Percentiles rank a stretch among this genome's conserved stretches.
phyloP scores from a whole-genome alignment of 1,284 basidiomycete species.

The Trichosporon faecale region DNA sequence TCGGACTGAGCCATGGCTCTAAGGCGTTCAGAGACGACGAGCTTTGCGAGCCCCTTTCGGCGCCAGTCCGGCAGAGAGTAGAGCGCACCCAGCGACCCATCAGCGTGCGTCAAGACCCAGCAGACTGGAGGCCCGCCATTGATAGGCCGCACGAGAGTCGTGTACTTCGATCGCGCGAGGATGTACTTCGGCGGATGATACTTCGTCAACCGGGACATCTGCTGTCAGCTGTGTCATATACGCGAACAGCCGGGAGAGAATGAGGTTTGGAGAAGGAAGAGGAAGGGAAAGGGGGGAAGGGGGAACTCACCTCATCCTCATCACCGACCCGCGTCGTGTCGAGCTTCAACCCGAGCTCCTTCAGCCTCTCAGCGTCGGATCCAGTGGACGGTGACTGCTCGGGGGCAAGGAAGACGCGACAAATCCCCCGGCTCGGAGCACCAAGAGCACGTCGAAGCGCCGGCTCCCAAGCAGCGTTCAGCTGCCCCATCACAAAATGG shows the following conservation, averaged over 20 bases:
- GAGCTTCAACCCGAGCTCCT: conserved; percentile 12
- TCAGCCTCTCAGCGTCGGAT: background rate
- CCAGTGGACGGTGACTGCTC: background rate
- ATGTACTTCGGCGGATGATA: conserved; percentile 26
- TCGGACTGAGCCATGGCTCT: background rate
- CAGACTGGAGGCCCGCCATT: conserved; percentile 9
- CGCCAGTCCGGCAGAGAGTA: conserved; percentile 28
- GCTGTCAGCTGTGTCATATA: conserved; percentile 8
- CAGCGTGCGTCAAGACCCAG: conserved; percentile 31
- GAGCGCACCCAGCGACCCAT: conserved; percentile 31
- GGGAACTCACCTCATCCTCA: conserved; percentile 22
- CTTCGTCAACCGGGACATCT: conserved; percentile 16
- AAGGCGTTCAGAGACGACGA: conserved; percentile 26
- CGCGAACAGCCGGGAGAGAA: no score
- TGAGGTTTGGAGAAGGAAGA: no score
- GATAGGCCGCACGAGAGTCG: conserved; percentile 21
- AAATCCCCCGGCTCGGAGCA: background rate
- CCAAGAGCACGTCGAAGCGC: background rate
- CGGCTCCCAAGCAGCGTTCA: background rate
- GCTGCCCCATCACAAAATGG: conserved; percentile 1
- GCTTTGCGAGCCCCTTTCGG: conserved; percentile 29
- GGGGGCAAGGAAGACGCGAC: background rate
- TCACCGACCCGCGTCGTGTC: conserved; percentile 22
- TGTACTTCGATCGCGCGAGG: conserved; percentile 16
- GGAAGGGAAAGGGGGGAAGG: no score